Conservation (phyloP, 352 stramenopile species). For the Globisporangium okanoganense region DNA sequence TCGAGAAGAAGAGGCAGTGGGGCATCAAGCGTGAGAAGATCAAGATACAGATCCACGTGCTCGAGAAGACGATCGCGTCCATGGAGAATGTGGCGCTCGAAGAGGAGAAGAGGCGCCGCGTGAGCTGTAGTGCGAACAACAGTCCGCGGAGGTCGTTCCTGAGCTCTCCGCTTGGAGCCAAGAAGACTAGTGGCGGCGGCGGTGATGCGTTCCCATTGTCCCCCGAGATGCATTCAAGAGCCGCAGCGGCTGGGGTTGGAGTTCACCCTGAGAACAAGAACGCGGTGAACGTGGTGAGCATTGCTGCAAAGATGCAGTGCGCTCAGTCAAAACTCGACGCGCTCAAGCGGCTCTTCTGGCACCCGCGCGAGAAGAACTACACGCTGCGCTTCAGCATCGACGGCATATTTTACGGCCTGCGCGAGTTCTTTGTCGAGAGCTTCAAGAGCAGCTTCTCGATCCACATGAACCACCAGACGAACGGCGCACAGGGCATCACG, state of each 20-base stretch:
- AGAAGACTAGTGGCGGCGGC: background rate
- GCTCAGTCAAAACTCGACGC: conserved; percentile 70
- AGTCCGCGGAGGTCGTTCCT: conserved; percentile 23
- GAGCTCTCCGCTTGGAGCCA: conserved; percentile 9
- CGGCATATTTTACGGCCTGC: conserved; percentile 74
- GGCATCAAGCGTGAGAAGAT: conserved; percentile 62
- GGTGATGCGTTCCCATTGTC: conserved; percentile 5
- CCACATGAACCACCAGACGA: conserved; percentile 66
- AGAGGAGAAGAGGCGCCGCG: conserved; percentile 38
- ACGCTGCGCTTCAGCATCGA: conserved; percentile 74
- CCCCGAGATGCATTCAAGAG: background rate
- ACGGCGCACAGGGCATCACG: conserved; percentile 59
- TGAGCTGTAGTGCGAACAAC: conserved; percentile 25
- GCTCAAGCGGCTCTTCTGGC: conserved; percentile 64
- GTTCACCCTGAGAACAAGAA: conserved; percentile 18
- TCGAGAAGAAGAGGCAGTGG: conserved; percentile 47
- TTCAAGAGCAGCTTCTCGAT: conserved; percentile 57
- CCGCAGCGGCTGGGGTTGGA: background rate
- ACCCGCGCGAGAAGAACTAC: conserved; percentile 70
- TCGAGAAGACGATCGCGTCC: conserved; percentile 68
- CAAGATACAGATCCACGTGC: conserved; percentile 56
- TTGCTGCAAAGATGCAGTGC: conserved; percentile 51
- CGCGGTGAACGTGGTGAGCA: conserved; percentile 44
- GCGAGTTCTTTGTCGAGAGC: conserved; percentile 65
- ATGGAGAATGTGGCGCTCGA: conserved; percentile 55